Conservation (phyloP, 179 eudicot genomes). For the Spinacia oleracea region DNA sequence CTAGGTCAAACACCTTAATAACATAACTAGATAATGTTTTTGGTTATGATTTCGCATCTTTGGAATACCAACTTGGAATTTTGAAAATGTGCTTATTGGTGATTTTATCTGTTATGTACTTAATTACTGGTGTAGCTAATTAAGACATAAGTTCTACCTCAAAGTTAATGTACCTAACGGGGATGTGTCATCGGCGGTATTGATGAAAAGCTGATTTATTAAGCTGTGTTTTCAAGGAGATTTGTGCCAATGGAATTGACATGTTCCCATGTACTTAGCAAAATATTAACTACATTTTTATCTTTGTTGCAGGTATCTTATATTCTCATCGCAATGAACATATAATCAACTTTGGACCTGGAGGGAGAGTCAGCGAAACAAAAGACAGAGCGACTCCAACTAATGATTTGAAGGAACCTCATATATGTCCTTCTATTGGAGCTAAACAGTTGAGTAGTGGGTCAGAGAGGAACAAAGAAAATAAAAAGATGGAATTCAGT, state of each 20-base stretch:
- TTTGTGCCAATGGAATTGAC: not conserved
- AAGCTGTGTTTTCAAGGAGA: not conserved
- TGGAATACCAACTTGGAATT: too few species aligned
- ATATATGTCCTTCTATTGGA: slow-evolving; percentile 14
- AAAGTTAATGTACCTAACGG: not conserved
- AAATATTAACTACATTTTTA: not conserved
- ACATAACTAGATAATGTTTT: too few species aligned
- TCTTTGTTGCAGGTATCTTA: slow-evolving; percentile 56
- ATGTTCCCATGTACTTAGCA: not conserved
- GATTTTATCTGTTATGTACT: too few species aligned
- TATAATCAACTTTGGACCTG: slow-evolving; percentile 56
- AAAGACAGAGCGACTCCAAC: slow-evolving; percentile 1
- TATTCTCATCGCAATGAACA: slow-evolving; percentile 92
- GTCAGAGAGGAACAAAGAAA: slow-evolving; percentile 35
- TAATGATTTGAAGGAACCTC: slow-evolving; percentile 28
- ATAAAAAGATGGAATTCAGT: slow-evolving; percentile 57
- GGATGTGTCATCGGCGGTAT: not conserved
- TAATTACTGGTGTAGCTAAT: not conserved
- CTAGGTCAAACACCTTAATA: too few species aligned
- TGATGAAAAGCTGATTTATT: not conserved
- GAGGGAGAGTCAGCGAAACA: slow-evolving; percentile 22
- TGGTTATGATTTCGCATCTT: too few species aligned
- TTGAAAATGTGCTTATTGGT: too few species aligned
- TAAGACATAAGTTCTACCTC: not conserved
- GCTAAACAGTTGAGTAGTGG: slow-evolving; percentile 27